phyloP scores from a whole-genome alignment of 495 filamentous ascomycete genomes.

The Friedmanniomyces simplex region DNA sequence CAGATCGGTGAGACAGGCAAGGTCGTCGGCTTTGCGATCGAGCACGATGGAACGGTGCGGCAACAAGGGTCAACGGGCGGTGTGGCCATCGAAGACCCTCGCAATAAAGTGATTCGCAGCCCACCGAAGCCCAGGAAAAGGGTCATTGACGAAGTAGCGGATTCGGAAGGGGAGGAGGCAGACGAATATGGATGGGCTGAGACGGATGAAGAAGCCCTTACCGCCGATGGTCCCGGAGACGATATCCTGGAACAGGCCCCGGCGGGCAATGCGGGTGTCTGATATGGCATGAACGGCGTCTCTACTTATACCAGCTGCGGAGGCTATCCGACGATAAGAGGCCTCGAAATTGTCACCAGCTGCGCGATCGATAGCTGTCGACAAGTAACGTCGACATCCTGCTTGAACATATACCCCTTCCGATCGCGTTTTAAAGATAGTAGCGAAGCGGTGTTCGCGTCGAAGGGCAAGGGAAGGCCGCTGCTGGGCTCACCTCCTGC shows the following conservation, averaged over 20 bases:
- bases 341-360: too few species aligned
- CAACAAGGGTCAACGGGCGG: neutral
- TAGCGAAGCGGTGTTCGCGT: too few species aligned
- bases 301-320: too few species aligned
- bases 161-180: constrained; percentile 24
- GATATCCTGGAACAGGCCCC: neutral
- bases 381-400: too few species aligned
- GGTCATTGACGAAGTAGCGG: constrained; percentile 21
- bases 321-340: too few species aligned
- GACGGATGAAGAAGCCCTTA: constrained; percentile 19
- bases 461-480: too few species aligned
- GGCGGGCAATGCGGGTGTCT: too few species aligned
- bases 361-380: too few species aligned
- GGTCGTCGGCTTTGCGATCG: constrained; percentile 24
- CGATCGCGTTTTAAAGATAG: too few species aligned
- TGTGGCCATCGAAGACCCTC: neutral
- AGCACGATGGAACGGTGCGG: constrained; percentile 19
- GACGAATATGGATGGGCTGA: constrained; percentile 27
- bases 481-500: too few species aligned
- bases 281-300: too few species aligned
- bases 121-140: constrained; percentile 22
- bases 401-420: too few species aligned
- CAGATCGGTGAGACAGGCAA: constrained; percentile 13
- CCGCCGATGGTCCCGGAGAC: neutral
- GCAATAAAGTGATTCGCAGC: constrained; percentile 24